Evolutionary conservation across 768 basidiomycete species (phyloP), one percentile per base, ranked within the genome.

Genomic region (Naganishia randhawae): DNA sequence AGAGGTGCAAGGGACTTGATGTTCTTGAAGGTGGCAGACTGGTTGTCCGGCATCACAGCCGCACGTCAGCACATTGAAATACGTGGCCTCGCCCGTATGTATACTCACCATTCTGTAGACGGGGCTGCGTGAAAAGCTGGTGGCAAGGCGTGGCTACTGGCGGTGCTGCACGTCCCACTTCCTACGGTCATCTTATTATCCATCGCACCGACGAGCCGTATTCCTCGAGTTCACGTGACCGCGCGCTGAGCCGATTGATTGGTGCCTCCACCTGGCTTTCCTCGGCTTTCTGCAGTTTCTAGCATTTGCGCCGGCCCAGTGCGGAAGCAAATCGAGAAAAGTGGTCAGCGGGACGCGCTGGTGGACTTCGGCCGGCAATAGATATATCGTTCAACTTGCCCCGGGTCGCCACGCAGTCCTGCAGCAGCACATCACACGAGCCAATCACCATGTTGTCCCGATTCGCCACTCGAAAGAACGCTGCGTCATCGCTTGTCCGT

Each of bases 1-100:
- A 98, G 86, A 69, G 95, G 95, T 71, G 91, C 82, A 73, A 98
- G 80, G 67, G 93, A 84, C 83, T 86, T 90, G 86, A 97, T 97
- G 72, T 87, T 88, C 82, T 91, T 96, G 88, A 98, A 92, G 29
- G 93, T 95, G 72, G 91, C 89, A 65, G 77, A 71, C 77, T 76
- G 62, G 8, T 3, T 27, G 2, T 37, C 8, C 33, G 29, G 19
- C 14, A 19, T 29, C 14, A 16, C 3, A 32, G 33, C 10, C 2
- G 8, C 19, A 50, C n/a, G 9, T 9, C n/a, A 35, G n/a, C 33
- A 37, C 3, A n/a, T n/a, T n/a, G n/a, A n/a, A n/a, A n/a, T n/a
- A n/a, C n/a, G n/a, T n/a, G n/a, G n/a, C n/a, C n/a, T n/a, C n/a
- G n/a, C n/a, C n/a, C n/a, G n/a, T n/a, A n/a, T n/a, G n/a, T n/a